Evolutionary conservation across 2,329 filamentous ascomycete genomes (phyloP).

Genomic region (Trichoderma gracile): DNA sequence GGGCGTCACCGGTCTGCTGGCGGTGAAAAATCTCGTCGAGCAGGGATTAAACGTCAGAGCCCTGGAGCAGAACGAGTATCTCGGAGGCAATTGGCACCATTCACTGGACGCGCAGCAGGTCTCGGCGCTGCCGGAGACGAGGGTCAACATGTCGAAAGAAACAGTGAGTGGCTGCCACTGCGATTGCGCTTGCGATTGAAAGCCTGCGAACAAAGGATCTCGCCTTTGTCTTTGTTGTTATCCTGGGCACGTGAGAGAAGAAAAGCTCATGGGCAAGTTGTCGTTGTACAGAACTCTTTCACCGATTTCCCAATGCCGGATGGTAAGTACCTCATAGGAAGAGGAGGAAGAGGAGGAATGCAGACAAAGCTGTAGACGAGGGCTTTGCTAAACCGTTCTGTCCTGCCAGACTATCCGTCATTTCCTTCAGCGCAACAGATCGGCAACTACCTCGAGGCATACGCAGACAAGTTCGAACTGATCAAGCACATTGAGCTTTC

Average conservation of each 20-base stretch:
- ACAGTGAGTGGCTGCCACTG: conserved; percentile 29
- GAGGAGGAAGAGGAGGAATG: neutral
- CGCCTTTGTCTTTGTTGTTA: neutral
- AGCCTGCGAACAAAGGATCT: neutral
- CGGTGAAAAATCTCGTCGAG: conserved; percentile 46
- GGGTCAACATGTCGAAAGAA: conserved; percentile 37
- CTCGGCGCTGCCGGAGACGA: conserved; percentile 38
- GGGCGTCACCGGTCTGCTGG: conserved; percentile 42
- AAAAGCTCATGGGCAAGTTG: neutral
- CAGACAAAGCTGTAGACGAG: neutral
- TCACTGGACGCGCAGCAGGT: conserved; percentile 39
- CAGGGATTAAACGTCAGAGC: conserved; percentile 46
- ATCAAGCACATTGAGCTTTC: conserved; percentile 34
- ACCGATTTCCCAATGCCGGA: conserved; percentile 41
- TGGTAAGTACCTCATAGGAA: conserved; percentile 27
- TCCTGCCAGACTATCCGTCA: conserved; percentile 28
- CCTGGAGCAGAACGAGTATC: conserved; percentile 43
- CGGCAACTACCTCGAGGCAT: conserved; percentile 38
- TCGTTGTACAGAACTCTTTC: conserved; percentile 32
- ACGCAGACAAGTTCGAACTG: conserved; percentile 37
- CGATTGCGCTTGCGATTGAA: too few relatives aligned
- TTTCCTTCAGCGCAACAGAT: conserved; percentile 35
- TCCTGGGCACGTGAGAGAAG: conserved; percentile 6
- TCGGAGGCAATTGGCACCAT: conserved; percentile 48
- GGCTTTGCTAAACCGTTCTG: neutral